These are phyloP conservation scores for Cercophora samala DNA, from an alignment of 495 filamentous ascomycete species.

Conservation along the genomic window DNA sequence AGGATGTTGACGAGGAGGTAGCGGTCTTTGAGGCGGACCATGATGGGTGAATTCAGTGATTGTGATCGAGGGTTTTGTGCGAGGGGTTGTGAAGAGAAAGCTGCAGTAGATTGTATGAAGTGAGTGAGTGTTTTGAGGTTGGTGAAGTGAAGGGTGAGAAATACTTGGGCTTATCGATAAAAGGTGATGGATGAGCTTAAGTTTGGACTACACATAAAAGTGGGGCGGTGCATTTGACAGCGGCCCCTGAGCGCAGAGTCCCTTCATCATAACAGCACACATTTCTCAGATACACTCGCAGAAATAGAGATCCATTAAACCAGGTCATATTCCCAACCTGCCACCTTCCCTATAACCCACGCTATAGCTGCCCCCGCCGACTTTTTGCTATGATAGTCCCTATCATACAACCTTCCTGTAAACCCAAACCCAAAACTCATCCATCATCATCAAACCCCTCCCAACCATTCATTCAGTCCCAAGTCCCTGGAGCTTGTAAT, in stretches of 20 bases:
- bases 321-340: neutral
- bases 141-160: neutral
- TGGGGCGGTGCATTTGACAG: neutral
- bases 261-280: no score
- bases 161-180: neutral
- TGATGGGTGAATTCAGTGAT: constrained; percentile 44
- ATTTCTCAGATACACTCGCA: no score
- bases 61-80: neutral
- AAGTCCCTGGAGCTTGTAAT: neutral
- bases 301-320: neutral
- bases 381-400: constrained; percentile 1
- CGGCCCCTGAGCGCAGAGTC: no score
- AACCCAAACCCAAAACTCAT: neutral
- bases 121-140: no score
- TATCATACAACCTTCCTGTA: neutral
- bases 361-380: neutral
- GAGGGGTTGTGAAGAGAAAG: neutral
- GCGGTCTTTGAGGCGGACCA: constrained; percentile 94
- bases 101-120: no score
- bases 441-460: neutral
- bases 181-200: neutral
- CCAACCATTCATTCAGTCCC: neutral
- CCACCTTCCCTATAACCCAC: neutral
- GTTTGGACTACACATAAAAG: neutral
- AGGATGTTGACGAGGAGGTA: constrained; percentile 91